Conservation (phyloP, 1,284 basidiomycete genomes). For the Psilocybe mexicana region DNA sequence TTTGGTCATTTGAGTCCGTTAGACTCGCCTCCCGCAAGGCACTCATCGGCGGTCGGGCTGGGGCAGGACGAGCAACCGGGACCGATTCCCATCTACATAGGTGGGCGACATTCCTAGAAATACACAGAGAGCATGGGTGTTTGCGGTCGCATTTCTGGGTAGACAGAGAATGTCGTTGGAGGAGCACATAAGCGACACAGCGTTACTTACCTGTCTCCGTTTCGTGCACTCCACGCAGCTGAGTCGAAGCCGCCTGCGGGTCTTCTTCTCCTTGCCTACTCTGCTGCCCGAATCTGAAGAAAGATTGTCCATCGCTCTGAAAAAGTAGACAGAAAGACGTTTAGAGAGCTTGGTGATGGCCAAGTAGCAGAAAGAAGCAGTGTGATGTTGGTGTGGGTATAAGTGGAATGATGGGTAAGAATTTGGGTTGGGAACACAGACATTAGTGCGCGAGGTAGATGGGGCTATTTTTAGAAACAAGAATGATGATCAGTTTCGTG, state of each 20-base stretch:
- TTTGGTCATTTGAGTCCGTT: constrained; percentile 15
- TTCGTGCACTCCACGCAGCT: constrained; percentile 60
- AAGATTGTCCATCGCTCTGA: constrained; percentile 8
- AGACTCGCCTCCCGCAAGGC: constrained; percentile 18
- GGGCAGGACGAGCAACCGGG: constrained; percentile 47
- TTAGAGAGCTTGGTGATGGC: background rate
- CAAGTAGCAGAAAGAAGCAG: background rate
- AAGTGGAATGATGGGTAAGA: background rate
- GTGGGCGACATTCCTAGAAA: constrained; percentile 49
- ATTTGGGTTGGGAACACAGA: background rate
- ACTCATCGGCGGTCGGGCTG: constrained; percentile 42
- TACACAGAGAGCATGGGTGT: constrained; percentile 52
- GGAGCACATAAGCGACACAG: constrained; percentile 2
- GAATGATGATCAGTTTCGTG: background rate
- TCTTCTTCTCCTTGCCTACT: constrained; percentile 40
- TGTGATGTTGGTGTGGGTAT: constrained; percentile 4
- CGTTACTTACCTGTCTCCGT: constrained; percentile 45
- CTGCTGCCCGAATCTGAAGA: constrained; percentile 12
- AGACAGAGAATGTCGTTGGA: background rate
- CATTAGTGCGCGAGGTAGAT: background rate
- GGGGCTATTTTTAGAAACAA: background rate
- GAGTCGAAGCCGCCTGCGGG: constrained; percentile 43
- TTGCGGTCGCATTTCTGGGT: constrained; percentile 54
- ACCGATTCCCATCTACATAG: constrained; percentile 56
- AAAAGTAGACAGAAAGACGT: background rate